phyloP scores from a whole-genome alignment of 177 flowering plant genomes.

The Vitis hybrid region DNA sequence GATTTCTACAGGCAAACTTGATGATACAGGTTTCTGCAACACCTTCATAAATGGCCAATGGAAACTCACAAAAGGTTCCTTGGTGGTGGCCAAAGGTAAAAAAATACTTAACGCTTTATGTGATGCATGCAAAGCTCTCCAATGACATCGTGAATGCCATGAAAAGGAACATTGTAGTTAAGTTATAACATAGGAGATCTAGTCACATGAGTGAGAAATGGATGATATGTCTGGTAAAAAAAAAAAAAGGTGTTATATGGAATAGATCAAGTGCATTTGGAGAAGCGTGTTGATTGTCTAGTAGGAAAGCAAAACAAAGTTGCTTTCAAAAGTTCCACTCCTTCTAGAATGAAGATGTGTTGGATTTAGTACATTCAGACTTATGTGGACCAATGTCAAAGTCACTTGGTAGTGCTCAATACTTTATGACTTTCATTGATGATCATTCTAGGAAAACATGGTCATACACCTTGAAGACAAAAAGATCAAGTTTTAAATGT shows the following conservation, averaged over 20 bases:
- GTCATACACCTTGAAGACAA: background rate
- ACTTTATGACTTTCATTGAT: conserved; percentile 4
- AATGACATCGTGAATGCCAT: background rate
- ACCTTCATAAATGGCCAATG: background rate
- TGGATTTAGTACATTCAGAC: background rate
- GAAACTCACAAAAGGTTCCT: conserved; percentile 5
- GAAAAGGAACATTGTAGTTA: background rate
- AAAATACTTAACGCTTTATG: background rate
- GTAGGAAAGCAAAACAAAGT: background rate
- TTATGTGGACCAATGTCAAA: background rate
- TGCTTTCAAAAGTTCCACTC: too few relatives aligned
- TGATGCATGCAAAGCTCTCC: background rate
- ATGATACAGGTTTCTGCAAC: too few relatives aligned
- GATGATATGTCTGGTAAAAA: background rate
- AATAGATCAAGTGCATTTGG: background rate
- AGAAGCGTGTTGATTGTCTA: background rate
- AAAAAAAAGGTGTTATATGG: background rate
- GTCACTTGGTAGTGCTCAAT: background rate
- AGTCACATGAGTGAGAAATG: background rate
- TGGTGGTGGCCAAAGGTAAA: background rate
- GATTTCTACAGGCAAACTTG: too few relatives aligned
- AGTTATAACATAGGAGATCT: background rate
- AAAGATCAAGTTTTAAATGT: background rate
- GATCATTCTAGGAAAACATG: background rate
- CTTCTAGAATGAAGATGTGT: too few relatives aligned